Percentiles rank a stretch among this genome's conserved stretches.
phyloP scores from a whole-genome alignment of 768 basidiomycete genomes.

The Auricularia sp. region DNA sequence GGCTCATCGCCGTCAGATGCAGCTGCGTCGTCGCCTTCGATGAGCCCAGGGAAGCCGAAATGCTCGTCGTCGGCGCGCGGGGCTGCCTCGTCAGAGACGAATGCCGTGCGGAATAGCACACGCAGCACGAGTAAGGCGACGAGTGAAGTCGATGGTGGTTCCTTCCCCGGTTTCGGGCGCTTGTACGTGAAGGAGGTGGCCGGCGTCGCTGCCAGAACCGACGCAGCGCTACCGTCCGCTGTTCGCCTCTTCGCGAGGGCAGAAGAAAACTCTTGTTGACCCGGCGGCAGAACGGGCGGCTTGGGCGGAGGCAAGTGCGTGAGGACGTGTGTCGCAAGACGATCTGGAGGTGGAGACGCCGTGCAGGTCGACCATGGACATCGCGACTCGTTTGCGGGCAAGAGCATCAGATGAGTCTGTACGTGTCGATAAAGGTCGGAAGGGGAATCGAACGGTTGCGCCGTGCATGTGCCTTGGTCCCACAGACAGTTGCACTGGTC shows the following conservation, averaged over 20 bases:
- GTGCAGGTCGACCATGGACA: slow-evolving; percentile 72
- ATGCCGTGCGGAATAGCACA: slow-evolving; percentile 71
- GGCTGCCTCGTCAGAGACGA: slow-evolving; percentile 55
- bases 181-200: slow-evolving; percentile 46
- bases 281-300: slow-evolving; percentile 46
- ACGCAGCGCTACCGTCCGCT: background rate
- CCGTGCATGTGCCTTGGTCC: slow-evolving; percentile 51
- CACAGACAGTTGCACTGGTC: slow-evolving; percentile 73
- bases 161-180: slow-evolving; percentile 38
- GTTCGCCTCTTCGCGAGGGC: slow-evolving; percentile 33
- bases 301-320: slow-evolving; percentile 65
- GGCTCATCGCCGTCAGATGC: slow-evolving; percentile 12
- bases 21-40: slow-evolving; percentile 71
- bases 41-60: slow-evolving; percentile 80
- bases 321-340: slow-evolving; percentile 57
- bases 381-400: background rate
- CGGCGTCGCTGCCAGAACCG: slow-evolving; percentile 54
- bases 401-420: slow-evolving; percentile 39
- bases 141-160: slow-evolving; percentile 66
- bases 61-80: slow-evolving; percentile 74
- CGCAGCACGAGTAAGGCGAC: slow-evolving; percentile 77
- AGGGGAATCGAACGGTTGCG: slow-evolving; percentile 37
- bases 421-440: slow-evolving; percentile 70
- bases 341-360: slow-evolving; percentile 37
- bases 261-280: slow-evolving; percentile 64